A percentile compares a stretch with the other conserved stretches of the same genome.
Conservation (phyloP, 768 basidiomycete genomes). For the Suillus variegatus region DNA sequence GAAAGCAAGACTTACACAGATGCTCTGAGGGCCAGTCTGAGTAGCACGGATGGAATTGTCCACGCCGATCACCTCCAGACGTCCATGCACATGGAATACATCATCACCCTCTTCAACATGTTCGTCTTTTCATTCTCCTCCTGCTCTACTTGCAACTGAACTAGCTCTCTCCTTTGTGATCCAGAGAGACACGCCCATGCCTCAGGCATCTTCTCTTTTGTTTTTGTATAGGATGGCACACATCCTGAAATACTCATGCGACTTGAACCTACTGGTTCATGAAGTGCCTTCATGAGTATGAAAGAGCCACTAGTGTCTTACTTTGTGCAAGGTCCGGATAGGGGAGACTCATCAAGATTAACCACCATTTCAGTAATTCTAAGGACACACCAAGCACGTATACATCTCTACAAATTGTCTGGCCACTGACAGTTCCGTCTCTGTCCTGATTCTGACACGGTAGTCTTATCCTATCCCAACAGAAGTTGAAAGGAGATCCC, state of each 20-base stretch:
- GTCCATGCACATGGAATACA: background rate
- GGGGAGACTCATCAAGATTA: background rate
- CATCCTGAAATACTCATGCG: background rate
- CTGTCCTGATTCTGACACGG: background rate
- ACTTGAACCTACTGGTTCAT: background rate
- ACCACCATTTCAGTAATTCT: background rate
- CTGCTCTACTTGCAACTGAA: background rate
- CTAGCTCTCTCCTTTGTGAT: background rate
- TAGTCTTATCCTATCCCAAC: background rate
- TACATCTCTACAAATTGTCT: background rate
- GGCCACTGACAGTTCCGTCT: background rate
- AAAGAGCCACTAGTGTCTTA: background rate
- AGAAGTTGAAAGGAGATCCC: background rate
- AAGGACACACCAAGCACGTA: background rate
- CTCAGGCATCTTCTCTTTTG: background rate
- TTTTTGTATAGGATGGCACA: background rate
- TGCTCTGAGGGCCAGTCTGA: conserved; percentile 28
- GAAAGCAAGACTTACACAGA: conserved; percentile 56
- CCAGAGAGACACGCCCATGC: background rate
- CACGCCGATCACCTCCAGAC: background rate
- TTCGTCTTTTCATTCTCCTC: background rate
- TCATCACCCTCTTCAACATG: background rate
- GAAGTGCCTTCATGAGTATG: background rate
- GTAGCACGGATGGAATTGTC: background rate
- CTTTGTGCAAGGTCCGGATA: background rate